These are phyloP conservation scores for Nelumbo lutea DNA, from an alignment of 164 flowering plant species.

Conservation along the genomic window DNA sequence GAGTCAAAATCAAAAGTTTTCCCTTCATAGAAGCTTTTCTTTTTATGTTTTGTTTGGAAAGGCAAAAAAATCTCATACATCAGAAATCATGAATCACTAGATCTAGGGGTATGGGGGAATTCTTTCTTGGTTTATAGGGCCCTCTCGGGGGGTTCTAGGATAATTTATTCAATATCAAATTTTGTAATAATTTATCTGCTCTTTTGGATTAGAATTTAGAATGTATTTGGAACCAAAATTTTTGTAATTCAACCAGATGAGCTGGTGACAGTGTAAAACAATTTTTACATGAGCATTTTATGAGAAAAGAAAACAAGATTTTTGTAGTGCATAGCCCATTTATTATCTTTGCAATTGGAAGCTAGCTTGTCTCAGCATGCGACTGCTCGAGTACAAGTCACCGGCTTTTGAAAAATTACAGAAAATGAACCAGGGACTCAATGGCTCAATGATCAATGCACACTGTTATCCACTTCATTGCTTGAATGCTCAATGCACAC, in stretches of 20 bases:
- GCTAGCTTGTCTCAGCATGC: not conserved
- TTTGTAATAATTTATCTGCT: constrained; percentile 39
- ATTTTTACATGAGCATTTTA: not conserved
- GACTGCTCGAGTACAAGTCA: not conserved
- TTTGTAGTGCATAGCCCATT: not conserved
- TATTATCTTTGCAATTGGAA: constrained; percentile 4
- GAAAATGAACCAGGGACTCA: too few species aligned
- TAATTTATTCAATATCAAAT: constrained; percentile 31
- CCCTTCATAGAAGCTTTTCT: constrained; percentile 21
- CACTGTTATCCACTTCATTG: not conserved
- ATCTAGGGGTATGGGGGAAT: constrained; percentile 19
- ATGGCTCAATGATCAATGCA: too few species aligned
- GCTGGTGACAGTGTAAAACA: constrained; percentile 17
- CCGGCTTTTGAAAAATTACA: too few species aligned
- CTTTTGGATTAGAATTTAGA: constrained; percentile 9
- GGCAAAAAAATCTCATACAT: constrained; percentile 10
- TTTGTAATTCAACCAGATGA: constrained; percentile 21
- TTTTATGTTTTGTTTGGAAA: constrained; percentile 1
- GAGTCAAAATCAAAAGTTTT: constrained; percentile 27
- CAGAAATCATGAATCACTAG: constrained; percentile 13
- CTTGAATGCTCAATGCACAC: not conserved
- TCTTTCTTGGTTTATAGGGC: constrained; percentile 31
- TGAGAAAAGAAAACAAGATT: not conserved
- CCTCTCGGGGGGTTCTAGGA: constrained; percentile 29
- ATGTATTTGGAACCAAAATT: constrained; percentile 11